These are phyloP conservation scores for Monosporascus sp. DNA, from an alignment of 2,329 filamentous ascomycete genomes.

Conservation along the genomic window DNA sequence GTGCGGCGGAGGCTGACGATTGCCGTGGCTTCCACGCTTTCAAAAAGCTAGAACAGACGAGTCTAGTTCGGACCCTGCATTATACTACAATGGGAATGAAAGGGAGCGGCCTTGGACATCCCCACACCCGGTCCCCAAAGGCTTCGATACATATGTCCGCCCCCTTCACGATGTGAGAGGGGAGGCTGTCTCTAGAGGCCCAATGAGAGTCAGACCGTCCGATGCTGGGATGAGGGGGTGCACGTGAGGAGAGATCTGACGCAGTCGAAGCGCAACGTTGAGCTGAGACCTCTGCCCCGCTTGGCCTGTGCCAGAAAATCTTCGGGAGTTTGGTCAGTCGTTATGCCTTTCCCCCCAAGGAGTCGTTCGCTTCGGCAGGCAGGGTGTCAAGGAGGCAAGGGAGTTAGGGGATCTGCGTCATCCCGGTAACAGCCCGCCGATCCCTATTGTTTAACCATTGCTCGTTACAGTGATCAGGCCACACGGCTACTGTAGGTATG, in stretches of 20 bases:
- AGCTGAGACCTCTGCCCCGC: constrained; percentile 3
- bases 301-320: constrained; percentile 16
- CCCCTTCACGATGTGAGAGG: neutral
- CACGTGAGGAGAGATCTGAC: neutral
- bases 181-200: neutral
- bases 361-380: constrained; percentile 14
- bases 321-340: constrained; percentile 17
- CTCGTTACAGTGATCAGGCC: constrained; percentile 9
- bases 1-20: too few relatives aligned
- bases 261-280: neutral
- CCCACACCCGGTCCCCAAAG: too few relatives aligned
- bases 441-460: constrained; percentile 3
- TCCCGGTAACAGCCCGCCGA: constrained; percentile 3
- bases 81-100: too few relatives aligned
- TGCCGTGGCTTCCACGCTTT: too few relatives aligned
- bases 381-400: constrained; percentile 17
- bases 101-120: too few relatives aligned
- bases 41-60: too few relatives aligned
- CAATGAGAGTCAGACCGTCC: neutral
- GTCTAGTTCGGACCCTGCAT: too few relatives aligned
- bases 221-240: neutral
- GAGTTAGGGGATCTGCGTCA: constrained; percentile 6
- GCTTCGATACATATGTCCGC: neutral
- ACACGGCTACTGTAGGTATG: neutral
- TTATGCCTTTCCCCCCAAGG: constrained; percentile 16